Percentiles rank a stretch among this genome's conserved stretches.
phyloP scores from a whole-genome alignment of 805 yeast genomes.

The Isabelozyma heimii region DNA sequence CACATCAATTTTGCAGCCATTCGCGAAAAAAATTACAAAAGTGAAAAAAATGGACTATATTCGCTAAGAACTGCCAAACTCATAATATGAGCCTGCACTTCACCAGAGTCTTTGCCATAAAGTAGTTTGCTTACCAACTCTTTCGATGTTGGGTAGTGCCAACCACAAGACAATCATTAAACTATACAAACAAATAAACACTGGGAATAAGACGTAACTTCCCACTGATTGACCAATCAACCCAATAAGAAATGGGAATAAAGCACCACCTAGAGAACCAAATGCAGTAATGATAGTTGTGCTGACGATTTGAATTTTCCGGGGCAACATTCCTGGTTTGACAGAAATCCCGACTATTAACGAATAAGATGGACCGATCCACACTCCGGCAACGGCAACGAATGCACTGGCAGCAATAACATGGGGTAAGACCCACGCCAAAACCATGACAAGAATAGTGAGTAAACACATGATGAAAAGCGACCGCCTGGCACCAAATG shows the following conservation, averaged over 20 bases:
- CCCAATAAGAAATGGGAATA: conserved; percentile 54
- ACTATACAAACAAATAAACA: conserved; percentile 35
- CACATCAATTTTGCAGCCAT: not conserved
- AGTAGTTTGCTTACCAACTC: not conserved
- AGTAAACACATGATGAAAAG: conserved; percentile 31
- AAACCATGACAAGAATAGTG: conserved; percentile 36
- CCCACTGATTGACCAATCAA: conserved; percentile 45
- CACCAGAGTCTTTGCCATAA: conserved; percentile 1
- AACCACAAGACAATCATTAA: conserved; percentile 24
- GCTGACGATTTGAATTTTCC: conserved; percentile 50
- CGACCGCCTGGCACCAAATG: conserved; percentile 44
- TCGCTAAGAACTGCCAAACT: too few species aligned
- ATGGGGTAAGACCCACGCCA: conserved; percentile 50
- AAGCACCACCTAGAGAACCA: conserved; percentile 57
- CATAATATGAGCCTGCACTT: not conserved
- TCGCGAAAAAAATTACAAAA: not conserved
- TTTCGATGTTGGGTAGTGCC: conserved; percentile 10
- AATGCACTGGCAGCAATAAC: conserved; percentile 46
- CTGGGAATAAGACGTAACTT: conserved; percentile 49
- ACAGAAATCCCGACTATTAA: conserved; percentile 47
- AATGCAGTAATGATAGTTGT: conserved; percentile 53
- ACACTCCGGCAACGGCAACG: conserved; percentile 52
- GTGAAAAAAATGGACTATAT: not conserved
- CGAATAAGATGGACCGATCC: conserved; percentile 68
- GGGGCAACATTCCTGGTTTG: conserved; percentile 36